phyloP scores from a whole-genome alignment of 495 filamentous ascomycete species.

The Aspergillus cristatus region DNA sequence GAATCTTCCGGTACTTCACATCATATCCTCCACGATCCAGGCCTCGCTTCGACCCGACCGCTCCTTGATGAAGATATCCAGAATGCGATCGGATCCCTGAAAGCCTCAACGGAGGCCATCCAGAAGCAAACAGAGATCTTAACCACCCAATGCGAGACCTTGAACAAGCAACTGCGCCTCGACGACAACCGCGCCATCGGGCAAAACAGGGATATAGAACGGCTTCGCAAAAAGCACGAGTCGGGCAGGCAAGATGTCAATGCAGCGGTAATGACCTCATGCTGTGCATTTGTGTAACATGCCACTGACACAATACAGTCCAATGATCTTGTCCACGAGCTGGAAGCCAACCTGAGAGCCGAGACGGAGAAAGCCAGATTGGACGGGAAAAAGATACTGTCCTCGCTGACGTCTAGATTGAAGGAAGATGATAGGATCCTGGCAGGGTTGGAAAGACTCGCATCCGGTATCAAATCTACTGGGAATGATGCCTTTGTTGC shows the following conservation, averaged over 20 bases:
- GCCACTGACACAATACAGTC: constrained; percentile 22
- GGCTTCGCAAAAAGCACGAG: constrained; percentile 30
- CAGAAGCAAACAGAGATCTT: constrained; percentile 26
- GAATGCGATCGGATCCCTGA: constrained; percentile 25
- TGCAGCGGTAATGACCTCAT: constrained; percentile 19
- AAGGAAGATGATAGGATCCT: constrained; percentile 33
- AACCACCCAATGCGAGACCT: constrained; percentile 19
- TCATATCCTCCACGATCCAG: constrained; percentile 17
- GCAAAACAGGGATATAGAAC: constrained; percentile 18
- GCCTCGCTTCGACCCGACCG: constrained; percentile 23
- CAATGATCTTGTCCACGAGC: constrained; percentile 22
- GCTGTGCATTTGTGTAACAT: background rate
- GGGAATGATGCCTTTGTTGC: constrained; percentile 20
- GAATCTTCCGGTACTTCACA: constrained; percentile 21
- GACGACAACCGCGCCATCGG: constrained; percentile 16
- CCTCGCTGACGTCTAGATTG: constrained; percentile 23
- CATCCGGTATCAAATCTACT: constrained; percentile 19
- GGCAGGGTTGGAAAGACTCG: constrained; percentile 17
- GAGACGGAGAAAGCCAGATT: constrained; percentile 22
- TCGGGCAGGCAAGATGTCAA: constrained; percentile 25
- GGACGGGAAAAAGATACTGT: constrained; percentile 29
- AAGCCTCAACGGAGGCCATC: constrained; percentile 27
- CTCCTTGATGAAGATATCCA: constrained; percentile 33
- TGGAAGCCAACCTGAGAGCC: constrained; percentile 21
- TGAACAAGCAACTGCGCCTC: constrained; percentile 19